phyloP scores from a whole-genome alignment of 78 protist species.

The slime mould (Dictyostelium discoideum) region DNA sequence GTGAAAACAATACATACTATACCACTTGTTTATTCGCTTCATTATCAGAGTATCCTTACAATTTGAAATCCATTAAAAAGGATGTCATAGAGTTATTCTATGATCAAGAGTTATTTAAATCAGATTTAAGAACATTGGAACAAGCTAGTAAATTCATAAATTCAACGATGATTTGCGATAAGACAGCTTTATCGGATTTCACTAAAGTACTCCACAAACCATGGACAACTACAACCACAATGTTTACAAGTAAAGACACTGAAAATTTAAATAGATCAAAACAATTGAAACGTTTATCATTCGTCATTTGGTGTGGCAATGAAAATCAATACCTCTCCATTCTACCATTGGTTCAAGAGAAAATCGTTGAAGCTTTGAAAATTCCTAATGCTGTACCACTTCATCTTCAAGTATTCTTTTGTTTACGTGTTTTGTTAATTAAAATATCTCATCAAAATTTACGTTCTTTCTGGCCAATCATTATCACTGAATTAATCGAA shows the following conservation, averaged over 20 bases:
- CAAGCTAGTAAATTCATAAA: slow-evolving; percentile 58
- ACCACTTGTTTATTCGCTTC: slow-evolving; percentile 54
- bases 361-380: slow-evolving; percentile 71
- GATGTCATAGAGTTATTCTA: slow-evolving; percentile 51
- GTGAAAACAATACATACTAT: slow-evolving; percentile 52
- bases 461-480: slow-evolving; percentile 78
- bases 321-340: slow-evolving; percentile 53
- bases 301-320: slow-evolving; percentile 57
- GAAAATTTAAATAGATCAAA: slow-evolving; percentile 43
- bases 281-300: slow-evolving; percentile 68
- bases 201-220: slow-evolving; percentile 30
- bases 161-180: slow-evolving; percentile 63
- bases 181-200: slow-evolving; percentile 73
- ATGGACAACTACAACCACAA: slow-evolving; percentile 44
- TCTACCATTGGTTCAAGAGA: slow-evolving; percentile 58
- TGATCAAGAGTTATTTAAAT: slow-evolving; percentile 52
- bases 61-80: slow-evolving; percentile 60
- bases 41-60: slow-evolving; percentile 63
- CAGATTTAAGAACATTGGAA: slow-evolving; percentile 34
- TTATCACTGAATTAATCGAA: slow-evolving; percentile 63
- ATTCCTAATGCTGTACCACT: slow-evolving; percentile 51
- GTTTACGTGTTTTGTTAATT: slow-evolving; percentile 51
- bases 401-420: slow-evolving; percentile 66
- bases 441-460: slow-evolving; percentile 42
- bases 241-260: slow-evolving; percentile 65